Conservation (phyloP, 2,329 filamentous ascomycete genomes). For the Scedosporium boydii region DNA sequence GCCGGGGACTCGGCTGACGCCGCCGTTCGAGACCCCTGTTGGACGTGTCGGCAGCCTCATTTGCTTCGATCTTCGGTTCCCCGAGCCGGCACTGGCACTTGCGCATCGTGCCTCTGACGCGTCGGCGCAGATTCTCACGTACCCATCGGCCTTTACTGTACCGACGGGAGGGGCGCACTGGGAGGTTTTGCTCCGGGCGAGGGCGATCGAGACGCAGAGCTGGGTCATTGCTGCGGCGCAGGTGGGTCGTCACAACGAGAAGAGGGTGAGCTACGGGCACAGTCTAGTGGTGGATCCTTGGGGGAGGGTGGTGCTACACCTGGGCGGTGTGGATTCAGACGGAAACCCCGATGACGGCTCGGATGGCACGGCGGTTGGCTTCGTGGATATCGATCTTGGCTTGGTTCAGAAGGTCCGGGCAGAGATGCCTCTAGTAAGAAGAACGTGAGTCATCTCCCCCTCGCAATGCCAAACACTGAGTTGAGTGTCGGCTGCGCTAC, state of each 20-base stretch:
- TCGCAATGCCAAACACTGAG: neutral
- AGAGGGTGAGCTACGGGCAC: constrained; percentile 74
- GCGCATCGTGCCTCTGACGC: constrained; percentile 29
- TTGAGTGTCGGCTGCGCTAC: neutral
- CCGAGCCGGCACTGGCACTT: constrained; percentile 63
- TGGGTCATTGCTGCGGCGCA: constrained; percentile 80
- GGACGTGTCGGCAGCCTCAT: constrained; percentile 73
- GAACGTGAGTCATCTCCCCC: constrained; percentile 33
- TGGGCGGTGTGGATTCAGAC: constrained; percentile 41
- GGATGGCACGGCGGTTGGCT: constrained; percentile 35
- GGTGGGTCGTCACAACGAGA: constrained; percentile 62
- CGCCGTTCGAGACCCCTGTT: constrained; percentile 63
- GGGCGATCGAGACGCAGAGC: constrained; percentile 82
- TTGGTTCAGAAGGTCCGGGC: constrained; percentile 36
- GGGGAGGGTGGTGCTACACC: constrained; percentile 61
- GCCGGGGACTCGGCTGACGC: constrained; percentile 50
- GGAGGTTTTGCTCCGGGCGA: constrained; percentile 65
- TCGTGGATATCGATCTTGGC: constrained; percentile 44
- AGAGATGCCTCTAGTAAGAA: constrained; percentile 41
- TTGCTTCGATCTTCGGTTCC: constrained; percentile 78
- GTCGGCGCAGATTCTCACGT: constrained; percentile 62
- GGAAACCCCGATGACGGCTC: constrained; percentile 30
- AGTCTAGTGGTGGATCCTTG: constrained; percentile 81
- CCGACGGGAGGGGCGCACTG: constrained; percentile 81
- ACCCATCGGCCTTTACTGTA: constrained; percentile 84